phyloP scores from a whole-genome alignment of 2,329 filamentous ascomycete genomes.

The Plenodomus biglobosus region DNA sequence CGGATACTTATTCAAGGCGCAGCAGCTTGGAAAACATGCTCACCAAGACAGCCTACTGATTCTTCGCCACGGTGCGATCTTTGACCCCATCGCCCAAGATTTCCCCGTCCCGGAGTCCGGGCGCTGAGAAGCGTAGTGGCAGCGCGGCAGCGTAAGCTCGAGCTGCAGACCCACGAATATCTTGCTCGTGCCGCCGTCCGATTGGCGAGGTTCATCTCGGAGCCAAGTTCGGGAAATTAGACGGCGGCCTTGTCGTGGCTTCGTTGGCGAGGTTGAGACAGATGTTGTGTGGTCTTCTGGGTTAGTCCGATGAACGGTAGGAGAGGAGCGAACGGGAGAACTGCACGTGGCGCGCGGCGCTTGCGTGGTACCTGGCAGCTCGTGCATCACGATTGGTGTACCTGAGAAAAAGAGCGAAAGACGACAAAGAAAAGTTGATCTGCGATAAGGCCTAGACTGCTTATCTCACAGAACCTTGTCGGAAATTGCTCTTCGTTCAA shows the following conservation, averaged over 20 bases:
- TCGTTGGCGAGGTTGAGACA: slow-evolving; percentile 1
- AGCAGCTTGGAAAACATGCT: neutral
- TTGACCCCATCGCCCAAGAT: neutral
- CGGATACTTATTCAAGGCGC: slow-evolving; percentile 1
- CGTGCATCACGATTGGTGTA: neutral
- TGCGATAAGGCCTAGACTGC: neutral
- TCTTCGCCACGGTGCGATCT: slow-evolving; percentile 4
- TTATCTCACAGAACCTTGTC: neutral
- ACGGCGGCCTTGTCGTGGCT: slow-evolving; percentile 1
- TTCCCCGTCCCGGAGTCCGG: slow-evolving; percentile 2
- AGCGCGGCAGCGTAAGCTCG: slow-evolving; percentile 4
- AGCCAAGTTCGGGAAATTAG: slow-evolving; percentile 3
- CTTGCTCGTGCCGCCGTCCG: neutral
- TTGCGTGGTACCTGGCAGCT: neutral
- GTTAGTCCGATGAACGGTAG: neutral
- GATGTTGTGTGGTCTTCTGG: neutral
- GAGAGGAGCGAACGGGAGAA: neutral
- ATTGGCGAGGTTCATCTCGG: slow-evolving; percentile 1
- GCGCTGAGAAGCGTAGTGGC: neutral
- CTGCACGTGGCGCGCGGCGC: neutral
- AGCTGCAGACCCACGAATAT: slow-evolving; percentile 1
- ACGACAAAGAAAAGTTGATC: neutral
- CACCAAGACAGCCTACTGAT: slow-evolving; percentile 3
- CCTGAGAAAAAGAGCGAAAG: neutral
- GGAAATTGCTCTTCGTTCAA: neutral